These are phyloP conservation scores for Asterella californica DNA, from an alignment of 225 moss, liverwort and hornwort genomes.

Conservation along the genomic window DNA sequence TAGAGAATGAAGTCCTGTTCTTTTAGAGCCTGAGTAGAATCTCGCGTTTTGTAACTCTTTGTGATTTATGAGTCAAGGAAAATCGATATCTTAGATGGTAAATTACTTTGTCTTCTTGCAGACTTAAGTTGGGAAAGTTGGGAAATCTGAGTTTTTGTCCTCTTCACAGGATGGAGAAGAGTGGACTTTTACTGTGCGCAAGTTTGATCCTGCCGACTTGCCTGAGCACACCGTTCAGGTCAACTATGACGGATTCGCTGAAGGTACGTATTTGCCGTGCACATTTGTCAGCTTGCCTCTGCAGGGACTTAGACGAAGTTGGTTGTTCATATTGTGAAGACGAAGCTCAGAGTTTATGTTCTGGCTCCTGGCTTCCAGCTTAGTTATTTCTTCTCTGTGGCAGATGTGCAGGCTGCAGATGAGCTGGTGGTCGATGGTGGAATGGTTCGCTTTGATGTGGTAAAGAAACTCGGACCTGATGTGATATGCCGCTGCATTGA, in stretches of 20 bases:
- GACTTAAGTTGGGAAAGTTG: neutral
- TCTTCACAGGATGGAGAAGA: slow-evolving; percentile 66
- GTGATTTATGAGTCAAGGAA: no score
- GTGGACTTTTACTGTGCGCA: slow-evolving; percentile 76
- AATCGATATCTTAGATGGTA: no score
- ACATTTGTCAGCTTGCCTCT: no score
- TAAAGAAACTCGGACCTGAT: slow-evolving; percentile 45
- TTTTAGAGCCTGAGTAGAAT: no score
- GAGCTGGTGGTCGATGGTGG: slow-evolving; percentile 52
- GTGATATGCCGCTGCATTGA: slow-evolving; percentile 47
- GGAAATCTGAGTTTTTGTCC: neutral
- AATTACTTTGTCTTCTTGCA: no score
- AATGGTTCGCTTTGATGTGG: slow-evolving; percentile 41
- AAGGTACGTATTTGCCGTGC: slow-evolving; percentile 41
- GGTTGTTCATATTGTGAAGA: no score
- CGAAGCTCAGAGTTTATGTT: no score
- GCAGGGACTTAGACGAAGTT: no score
- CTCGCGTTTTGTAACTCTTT: no score
- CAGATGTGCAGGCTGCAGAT: slow-evolving; percentile 45
- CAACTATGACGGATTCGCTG: slow-evolving; percentile 80
- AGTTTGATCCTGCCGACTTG: slow-evolving; percentile 42
- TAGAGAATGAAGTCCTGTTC: no score
- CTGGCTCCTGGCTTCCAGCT: no score
- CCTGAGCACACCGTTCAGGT: slow-evolving; percentile 60
- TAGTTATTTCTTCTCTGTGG: neutral